Percentiles rank a stretch among this genome's conserved stretches.
phyloP scores from a whole-genome alignment of 352 stramenopile species.

The Phytophthora palmivora region DNA sequence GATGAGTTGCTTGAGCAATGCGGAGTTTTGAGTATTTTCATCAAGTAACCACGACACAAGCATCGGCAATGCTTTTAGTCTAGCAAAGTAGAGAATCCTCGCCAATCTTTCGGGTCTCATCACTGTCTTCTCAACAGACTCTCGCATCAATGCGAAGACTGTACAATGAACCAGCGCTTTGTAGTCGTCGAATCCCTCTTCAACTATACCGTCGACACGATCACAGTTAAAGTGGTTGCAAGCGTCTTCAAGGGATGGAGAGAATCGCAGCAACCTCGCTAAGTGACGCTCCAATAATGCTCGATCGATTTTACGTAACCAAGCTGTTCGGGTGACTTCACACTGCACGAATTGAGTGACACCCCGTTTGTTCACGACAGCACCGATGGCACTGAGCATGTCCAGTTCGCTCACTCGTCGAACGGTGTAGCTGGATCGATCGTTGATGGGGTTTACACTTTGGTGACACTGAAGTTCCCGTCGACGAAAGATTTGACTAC shows the following conservation, averaged over 20 bases:
- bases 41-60: conserved; percentile 14
- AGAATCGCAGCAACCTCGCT: conserved; percentile 16
- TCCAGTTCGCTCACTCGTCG: conserved; percentile 22
- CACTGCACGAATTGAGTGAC: conserved; percentile 15
- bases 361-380: conserved; percentile 13
- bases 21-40: neutral
- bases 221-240: conserved; percentile 7
- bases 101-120: neutral
- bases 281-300: conserved; percentile 20
- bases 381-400: conserved; percentile 12
- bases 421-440: conserved; percentile 25
- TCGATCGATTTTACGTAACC: conserved; percentile 8
- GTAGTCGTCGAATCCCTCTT: conserved; percentile 2
- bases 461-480: conserved; percentile 19
- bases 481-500: conserved; percentile 13
- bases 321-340: conserved; percentile 11
- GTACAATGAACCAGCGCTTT: conserved; percentile 2
- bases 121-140: neutral
- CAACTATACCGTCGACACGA: neutral
- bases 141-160: conserved; percentile 13
- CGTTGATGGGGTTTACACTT: conserved; percentile 9
- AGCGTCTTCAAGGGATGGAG: conserved; percentile 16
- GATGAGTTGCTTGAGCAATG: conserved; percentile 1
- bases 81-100: conserved; percentile 9
- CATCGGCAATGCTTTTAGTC: conserved; percentile 15